Percentiles rank a stretch among this genome's conserved stretches.
These are phyloP conservation scores for Talaromyces islandicus DNA, from an alignment of 2,329 filamentous ascomycete species.

Conservation along the genomic window DNA sequence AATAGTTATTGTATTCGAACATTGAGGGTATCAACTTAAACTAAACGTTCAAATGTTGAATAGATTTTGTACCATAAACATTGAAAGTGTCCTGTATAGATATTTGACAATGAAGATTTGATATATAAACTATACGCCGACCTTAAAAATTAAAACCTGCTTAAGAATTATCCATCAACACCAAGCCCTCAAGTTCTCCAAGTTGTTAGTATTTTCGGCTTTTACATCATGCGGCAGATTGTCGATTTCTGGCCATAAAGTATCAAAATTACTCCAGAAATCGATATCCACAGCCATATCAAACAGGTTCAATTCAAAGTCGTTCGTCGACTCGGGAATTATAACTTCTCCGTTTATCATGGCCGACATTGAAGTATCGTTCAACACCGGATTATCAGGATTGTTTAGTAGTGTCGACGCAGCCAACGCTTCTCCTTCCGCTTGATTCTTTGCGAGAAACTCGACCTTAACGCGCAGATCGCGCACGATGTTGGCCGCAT, in stretches of 20 bases:
- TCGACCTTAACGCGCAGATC: constrained; percentile 13
- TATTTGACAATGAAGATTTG: too few relatives aligned
- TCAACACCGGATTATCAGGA: not conserved
- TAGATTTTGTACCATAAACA: too few relatives aligned
- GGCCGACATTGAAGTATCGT: not conserved
- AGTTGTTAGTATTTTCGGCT: not conserved
- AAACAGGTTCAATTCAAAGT: constrained; percentile 9
- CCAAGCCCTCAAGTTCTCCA: not conserved
- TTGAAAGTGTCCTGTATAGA: too few relatives aligned
- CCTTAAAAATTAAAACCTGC: too few relatives aligned
- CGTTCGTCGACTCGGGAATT: not conserved
- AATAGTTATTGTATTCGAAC: too few relatives aligned
- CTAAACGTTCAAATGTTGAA: too few relatives aligned
- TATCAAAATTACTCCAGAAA: constrained; percentile 12
- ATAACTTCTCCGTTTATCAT: not conserved
- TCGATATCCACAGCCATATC: constrained; percentile 14
- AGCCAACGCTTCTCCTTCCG: not conserved
- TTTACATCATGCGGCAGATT: not conserved
- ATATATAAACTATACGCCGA: too few relatives aligned
- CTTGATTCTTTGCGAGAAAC: not conserved
- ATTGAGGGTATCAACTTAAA: too few relatives aligned
- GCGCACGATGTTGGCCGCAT: constrained; percentile 20
- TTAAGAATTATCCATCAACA: too few relatives aligned
- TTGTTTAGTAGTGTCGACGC: not conserved
- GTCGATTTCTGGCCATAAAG: constrained; percentile 12